Conservation (phyloP, 2,329 filamentous ascomycete genomes). For the Colletotrichum musae region DNA sequence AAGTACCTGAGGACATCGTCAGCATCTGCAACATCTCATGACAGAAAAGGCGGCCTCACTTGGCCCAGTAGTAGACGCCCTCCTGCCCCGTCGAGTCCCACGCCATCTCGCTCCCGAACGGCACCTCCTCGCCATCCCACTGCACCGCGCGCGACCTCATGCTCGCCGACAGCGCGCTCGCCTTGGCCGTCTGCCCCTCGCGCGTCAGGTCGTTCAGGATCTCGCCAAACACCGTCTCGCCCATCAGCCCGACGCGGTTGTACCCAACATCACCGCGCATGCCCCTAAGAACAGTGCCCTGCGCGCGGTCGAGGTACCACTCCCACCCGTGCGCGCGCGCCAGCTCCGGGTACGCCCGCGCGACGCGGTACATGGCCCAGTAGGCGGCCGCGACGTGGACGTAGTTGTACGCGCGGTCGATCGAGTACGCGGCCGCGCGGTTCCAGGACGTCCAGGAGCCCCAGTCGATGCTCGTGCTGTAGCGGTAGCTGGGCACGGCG, state of each 20-base stretch:
- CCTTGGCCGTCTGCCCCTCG: constrained; percentile 59
- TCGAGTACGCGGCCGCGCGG: constrained; percentile 57
- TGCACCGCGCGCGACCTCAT: constrained; percentile 64
- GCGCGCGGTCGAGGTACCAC: constrained; percentile 70
- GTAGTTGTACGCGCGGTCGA: constrained; percentile 71
- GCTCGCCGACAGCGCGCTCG: constrained; percentile 54
- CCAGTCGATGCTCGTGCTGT: constrained; percentile 63
- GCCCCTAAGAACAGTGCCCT: constrained; percentile 61
- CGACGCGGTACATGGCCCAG: constrained; percentile 70
- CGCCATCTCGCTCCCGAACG: constrained; percentile 73
- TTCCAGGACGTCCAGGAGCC: constrained; percentile 67
- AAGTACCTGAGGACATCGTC: constrained; percentile 58
- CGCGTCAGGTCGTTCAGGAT: constrained; percentile 64
- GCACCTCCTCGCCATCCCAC: constrained; percentile 66
- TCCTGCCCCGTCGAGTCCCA: constrained; percentile 76
- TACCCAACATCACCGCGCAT: constrained; percentile 59
- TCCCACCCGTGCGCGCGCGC: constrained; percentile 59
- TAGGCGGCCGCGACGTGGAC: constrained; percentile 69
- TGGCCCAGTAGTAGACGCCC: constrained; percentile 72
- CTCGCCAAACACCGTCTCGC: constrained; percentile 70
- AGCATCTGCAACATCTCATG: background rate
- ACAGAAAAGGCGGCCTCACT: constrained; percentile 47
- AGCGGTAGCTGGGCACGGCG: constrained; percentile 58
- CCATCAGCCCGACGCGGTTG: constrained; percentile 67
- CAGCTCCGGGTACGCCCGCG: constrained; percentile 61